phyloP scores from a whole-genome alignment of 208 protist genomes.

The Trypanosoma mega region DNA sequence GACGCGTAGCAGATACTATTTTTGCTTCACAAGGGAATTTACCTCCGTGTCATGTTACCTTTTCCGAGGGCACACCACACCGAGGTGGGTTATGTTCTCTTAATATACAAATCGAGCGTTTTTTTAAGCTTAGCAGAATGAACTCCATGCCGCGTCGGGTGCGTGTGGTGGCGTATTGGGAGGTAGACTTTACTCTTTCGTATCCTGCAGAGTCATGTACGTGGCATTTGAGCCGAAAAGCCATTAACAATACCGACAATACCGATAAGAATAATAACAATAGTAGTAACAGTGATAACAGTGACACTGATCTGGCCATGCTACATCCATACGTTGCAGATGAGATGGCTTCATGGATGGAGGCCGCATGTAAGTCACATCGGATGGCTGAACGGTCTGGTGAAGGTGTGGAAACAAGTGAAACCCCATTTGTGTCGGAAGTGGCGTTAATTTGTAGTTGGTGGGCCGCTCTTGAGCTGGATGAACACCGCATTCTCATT shows the following conservation, averaged over 20 bases:
- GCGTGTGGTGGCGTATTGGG: slow-evolving; percentile 27
- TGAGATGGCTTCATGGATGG: slow-evolving; percentile 3
- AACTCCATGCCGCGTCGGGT: background rate
- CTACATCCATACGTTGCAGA: slow-evolving; percentile 18
- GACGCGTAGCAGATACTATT: background rate
- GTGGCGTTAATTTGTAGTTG: slow-evolving; percentile 31
- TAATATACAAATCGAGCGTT: background rate
- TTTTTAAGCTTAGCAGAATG: background rate
- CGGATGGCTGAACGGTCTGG: background rate
- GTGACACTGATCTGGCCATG: background rate
- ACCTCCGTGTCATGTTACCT: slow-evolving; percentile 1
- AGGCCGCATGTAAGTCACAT: background rate
- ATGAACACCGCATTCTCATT: slow-evolving; percentile 13
- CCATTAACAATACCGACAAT: no score
- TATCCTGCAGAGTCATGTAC: slow-evolving; percentile 48
- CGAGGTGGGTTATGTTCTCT: background rate
- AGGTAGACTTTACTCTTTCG: slow-evolving; percentile 35
- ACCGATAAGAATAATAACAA: slow-evolving; percentile 22
- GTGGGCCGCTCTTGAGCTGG: slow-evolving; percentile 37
- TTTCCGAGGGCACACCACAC: slow-evolving; percentile 11
- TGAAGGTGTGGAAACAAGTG: background rate
- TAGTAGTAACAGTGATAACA: slow-evolving; percentile 1
- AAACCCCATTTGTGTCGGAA: slow-evolving; percentile 26
- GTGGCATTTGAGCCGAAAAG: slow-evolving; percentile 36
- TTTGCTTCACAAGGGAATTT: background rate